These are phyloP conservation scores for Omphalea diandra DNA, from an alignment of 441 rosid genomes.

Conservation along the genomic window DNA sequence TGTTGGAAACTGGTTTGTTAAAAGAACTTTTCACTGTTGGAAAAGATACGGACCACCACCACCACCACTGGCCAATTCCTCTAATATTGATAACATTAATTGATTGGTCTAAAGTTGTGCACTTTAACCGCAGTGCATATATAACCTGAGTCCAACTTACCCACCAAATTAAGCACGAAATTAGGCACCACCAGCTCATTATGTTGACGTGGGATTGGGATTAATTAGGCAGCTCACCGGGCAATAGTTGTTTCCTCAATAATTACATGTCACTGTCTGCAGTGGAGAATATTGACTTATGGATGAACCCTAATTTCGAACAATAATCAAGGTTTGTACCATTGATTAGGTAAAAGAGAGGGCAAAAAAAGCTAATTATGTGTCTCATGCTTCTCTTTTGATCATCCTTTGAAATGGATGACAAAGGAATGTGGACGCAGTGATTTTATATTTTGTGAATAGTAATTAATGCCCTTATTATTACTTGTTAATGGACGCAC, in stretches of 20 bases:
- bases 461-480: constrained; percentile 21
- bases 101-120: constrained; percentile 23
- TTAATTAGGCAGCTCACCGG: too few relatives aligned
- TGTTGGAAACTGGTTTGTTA: too few relatives aligned
- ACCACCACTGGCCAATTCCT: too few relatives aligned
- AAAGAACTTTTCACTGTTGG: not conserved
- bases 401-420: not conserved
- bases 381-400: too few relatives aligned
- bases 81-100: not conserved
- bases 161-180: constrained; percentile 21
- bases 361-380: constrained; percentile 13
- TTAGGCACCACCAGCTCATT: constrained; percentile 28
- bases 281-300: constrained; percentile 35
- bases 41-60: not conserved
- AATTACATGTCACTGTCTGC: constrained; percentile 32
- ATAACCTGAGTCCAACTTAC: constrained; percentile 15
- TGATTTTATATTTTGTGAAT: constrained; percentile 19
- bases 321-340: not conserved
- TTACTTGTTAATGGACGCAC: constrained; percentile 26
- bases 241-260: too few relatives aligned
- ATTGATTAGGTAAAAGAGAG: too few relatives aligned
- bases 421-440: constrained; percentile 18
- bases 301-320: too few relatives aligned
- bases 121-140: constrained; percentile 6
- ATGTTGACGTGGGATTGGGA: constrained; percentile 28